Conservation (phyloP, 2,329 filamentous ascomycete genomes). For the Chaetomiaceae sp. region DNA sequence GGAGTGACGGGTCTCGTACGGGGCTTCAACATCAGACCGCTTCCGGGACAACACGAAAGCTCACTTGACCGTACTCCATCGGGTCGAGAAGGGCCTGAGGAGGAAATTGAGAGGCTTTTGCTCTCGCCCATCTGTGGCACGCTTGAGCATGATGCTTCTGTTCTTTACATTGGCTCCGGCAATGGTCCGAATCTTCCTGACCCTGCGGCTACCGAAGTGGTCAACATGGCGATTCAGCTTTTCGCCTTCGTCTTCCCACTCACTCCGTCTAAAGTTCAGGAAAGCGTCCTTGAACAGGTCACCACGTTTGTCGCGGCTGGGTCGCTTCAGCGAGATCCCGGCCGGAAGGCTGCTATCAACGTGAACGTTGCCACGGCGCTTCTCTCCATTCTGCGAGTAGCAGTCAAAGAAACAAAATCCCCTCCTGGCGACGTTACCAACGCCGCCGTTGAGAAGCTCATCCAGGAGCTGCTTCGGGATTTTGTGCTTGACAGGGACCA, state of each 20-base stretch:
- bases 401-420: slow-evolving; percentile 71
- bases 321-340: slow-evolving; percentile 75
- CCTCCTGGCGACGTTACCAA: slow-evolving; percentile 67
- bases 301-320: slow-evolving; percentile 80
- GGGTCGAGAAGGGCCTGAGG: slow-evolving; percentile 55
- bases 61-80: slow-evolving; percentile 37
- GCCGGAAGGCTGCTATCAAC: slow-evolving; percentile 81
- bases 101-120: slow-evolving; percentile 55
- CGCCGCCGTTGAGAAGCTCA: slow-evolving; percentile 70
- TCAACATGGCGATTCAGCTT: slow-evolving; percentile 87
- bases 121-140: slow-evolving; percentile 72
- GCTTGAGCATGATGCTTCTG: slow-evolving; percentile 81
- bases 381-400: slow-evolving; percentile 72
- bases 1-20: slow-evolving; percentile 81
- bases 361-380: slow-evolving; percentile 85
- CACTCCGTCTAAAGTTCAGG: slow-evolving; percentile 85
- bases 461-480: slow-evolving; percentile 66
- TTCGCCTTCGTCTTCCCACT: slow-evolving; percentile 89
- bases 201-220: slow-evolving; percentile 84
- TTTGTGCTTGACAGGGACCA: slow-evolving; percentile 81
- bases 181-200: slow-evolving; percentile 54
- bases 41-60: slow-evolving; percentile 62
- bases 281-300: slow-evolving; percentile 91
- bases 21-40: slow-evolving; percentile 64
- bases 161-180: slow-evolving; percentile 60